Percentiles rank a stretch among this genome's conserved stretches.
These are phyloP conservation scores for Rubus idaeus DNA, from an alignment of 306 rosid species.

Conservation along the genomic window DNA sequence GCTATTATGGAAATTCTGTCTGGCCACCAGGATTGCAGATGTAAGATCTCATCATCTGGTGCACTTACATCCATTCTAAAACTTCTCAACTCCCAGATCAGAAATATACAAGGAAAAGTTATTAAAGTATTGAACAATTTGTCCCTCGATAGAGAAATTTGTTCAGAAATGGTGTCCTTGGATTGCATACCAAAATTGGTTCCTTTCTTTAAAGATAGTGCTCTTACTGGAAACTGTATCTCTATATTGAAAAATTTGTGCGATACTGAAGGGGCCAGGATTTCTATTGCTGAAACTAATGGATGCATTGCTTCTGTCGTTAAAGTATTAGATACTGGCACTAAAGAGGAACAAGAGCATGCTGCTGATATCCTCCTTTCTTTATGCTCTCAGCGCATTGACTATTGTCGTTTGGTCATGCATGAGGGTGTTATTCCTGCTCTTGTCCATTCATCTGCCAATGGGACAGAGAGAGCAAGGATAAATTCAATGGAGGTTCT, in stretches of 20 bases:
- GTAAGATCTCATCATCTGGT: slow-evolving; percentile 50
- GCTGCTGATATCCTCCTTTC: slow-evolving; percentile 68
- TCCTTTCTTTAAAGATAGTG: slow-evolving; percentile 44
- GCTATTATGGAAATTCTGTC: slow-evolving; percentile 66
- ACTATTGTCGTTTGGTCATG: slow-evolving; percentile 61
- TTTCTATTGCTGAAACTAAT: slow-evolving; percentile 57
- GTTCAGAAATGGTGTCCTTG: slow-evolving; percentile 45
- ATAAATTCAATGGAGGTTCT: slow-evolving; percentile 57
- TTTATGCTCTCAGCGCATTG: slow-evolving; percentile 61
- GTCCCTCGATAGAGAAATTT: slow-evolving; percentile 48
- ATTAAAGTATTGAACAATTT: slow-evolving; percentile 49
- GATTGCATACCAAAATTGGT: slow-evolving; percentile 64
- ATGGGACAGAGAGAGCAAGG: slow-evolving; percentile 67
- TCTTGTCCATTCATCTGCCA: slow-evolving; percentile 53
- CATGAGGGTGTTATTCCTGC: slow-evolving; percentile 46
- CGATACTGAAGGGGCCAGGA: slow-evolving; percentile 48
- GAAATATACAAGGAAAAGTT: slow-evolving; percentile 49
- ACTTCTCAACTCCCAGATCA: slow-evolving; percentile 47
- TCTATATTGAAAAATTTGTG: slow-evolving; percentile 62
- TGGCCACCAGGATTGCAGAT: slow-evolving; percentile 29
- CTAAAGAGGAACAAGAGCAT: slow-evolving; percentile 66
- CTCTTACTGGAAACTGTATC: slow-evolving; percentile 48
- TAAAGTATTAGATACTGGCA: slow-evolving; percentile 53
- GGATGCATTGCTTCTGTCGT: slow-evolving; percentile 70
- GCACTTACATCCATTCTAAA: slow-evolving; percentile 48